Base-by-base conservation (phyloP, 495 filamentous ascomycete species). In the Aspergillus ellipticus region DNA sequence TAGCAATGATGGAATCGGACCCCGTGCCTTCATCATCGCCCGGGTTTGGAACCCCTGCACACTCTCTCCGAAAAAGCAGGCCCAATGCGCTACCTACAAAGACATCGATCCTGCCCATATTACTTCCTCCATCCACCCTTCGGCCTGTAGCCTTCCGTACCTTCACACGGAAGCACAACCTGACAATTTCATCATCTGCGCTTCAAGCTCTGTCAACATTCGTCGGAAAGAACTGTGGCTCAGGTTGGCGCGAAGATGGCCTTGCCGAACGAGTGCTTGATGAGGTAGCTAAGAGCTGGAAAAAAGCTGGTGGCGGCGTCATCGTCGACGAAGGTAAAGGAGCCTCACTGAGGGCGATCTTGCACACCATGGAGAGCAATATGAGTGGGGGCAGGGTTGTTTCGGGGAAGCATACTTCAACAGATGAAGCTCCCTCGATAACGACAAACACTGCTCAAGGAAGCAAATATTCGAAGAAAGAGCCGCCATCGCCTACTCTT, bases 131-230 rank as follows among this genome's bases (percentile, higher is more conserved):
- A 3, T 83, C 89, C 20, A 93, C 89, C 0, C 78, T 98, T 31
- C 83, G 94, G 59, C 95, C 94, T 6, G 78, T 97, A 31, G 94
- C 94, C 39, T 97, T 98, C 68, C 87, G 94, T 37, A 93, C 90
- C 0, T 95, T 98, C 60, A 98, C 94, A 6, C 96, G 96, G 73
- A 98, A 98, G 64, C 90, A 98, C 71, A 93, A 92, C 67, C 79
- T 98, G 35, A 97, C 92, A 0, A 85, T 98, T 37, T 96, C 90
- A 3, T 93, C 93, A 0, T 81, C 91, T 8, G 89, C 94, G 0
- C 79, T 98, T 1, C 84, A 91, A 68, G 82, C 86, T 9, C 77
- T 98, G 20, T 92, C 95, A 11, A 79, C 82, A 0, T 97, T 97
- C 65, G 87, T 97, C 35, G 94, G 94, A 11, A 88, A 87, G 49